Conservation (phyloP, 2,329 filamentous ascomycete species). For the Colletotrichum musae region DNA sequence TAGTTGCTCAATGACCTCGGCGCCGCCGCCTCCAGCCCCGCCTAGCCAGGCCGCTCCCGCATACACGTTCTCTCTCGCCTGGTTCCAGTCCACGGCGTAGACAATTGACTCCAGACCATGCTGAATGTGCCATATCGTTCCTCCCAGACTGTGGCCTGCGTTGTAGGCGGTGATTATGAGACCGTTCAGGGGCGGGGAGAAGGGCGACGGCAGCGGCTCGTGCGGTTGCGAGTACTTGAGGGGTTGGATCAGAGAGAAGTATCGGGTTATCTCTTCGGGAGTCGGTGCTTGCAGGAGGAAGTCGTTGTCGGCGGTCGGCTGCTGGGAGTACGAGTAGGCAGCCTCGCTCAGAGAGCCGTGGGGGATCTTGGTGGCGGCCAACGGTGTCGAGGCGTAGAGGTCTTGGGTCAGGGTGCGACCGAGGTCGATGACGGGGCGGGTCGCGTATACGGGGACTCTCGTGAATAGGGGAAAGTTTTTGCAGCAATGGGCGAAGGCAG, state of each 20-base stretch:
- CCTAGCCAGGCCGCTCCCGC: slow-evolving; percentile 95
- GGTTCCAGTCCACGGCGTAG: slow-evolving; percentile 98
- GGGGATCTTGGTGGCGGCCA: slow-evolving; percentile 88
- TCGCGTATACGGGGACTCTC: slow-evolving; percentile 94
- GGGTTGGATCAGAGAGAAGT: slow-evolving; percentile 91
- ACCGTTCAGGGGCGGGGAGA: slow-evolving; percentile 89
- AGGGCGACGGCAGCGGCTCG: slow-evolving; percentile 88
- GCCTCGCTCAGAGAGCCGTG: slow-evolving; percentile 78
- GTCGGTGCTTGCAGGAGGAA: slow-evolving; percentile 80
- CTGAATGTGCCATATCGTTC: slow-evolving; percentile 99
- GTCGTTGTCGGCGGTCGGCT: slow-evolving; percentile 64
- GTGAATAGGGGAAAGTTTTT: slow-evolving; percentile 94
- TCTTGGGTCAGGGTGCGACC: slow-evolving; percentile 93
- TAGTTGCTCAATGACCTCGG: slow-evolving; percentile 93
- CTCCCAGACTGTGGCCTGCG: slow-evolving; percentile 94
- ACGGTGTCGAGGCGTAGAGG: slow-evolving; percentile 88
- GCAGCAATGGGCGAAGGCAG: slow-evolving; percentile 96
- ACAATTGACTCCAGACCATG: slow-evolving; percentile 97
- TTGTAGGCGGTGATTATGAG: slow-evolving; percentile 97
- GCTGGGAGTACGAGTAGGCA: slow-evolving; percentile 67
- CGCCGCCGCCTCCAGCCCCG: slow-evolving; percentile 82
- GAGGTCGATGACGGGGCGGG: slow-evolving; percentile 91
- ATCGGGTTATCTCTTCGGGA: slow-evolving; percentile 89
- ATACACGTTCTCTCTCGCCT: slow-evolving; percentile 95
- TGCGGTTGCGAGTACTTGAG: slow-evolving; percentile 98